These are phyloP conservation scores for Hibiscus mutabilis DNA, from an alignment of 345 rosid genomes.

Conservation along the genomic window DNA sequence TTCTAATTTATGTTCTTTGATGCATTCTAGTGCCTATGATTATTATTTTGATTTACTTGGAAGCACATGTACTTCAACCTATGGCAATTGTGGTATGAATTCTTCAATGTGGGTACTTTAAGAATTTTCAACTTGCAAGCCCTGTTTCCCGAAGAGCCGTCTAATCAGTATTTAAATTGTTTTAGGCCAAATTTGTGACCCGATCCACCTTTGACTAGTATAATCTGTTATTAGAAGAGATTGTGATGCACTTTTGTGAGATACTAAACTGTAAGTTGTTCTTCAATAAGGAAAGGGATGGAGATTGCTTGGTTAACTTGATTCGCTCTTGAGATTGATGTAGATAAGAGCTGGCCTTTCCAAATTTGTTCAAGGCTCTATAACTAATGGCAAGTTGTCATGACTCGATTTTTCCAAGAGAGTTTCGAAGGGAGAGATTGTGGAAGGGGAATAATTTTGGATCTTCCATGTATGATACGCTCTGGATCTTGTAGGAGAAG, in stretches of 20 bases:
- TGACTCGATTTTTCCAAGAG: not conserved
- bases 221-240: not conserved
- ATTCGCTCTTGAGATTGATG: not conserved
- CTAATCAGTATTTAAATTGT: not conserved
- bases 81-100: not conserved
- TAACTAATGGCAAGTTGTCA: not conserved
- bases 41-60: not conserved
- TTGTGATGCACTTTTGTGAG: not conserved
- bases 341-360: not conserved
- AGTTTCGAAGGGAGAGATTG: not conserved
- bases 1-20: not conserved
- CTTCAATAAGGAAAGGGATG: not conserved
- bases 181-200: not conserved
- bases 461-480: not conserved
- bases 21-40: not conserved
- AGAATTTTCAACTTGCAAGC: not conserved
- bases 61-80: not conserved
- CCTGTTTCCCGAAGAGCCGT: not conserved
- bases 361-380: not conserved
- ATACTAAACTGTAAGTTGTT: not conserved
- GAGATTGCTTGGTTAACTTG: not conserved
- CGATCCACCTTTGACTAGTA: not conserved
- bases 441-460: not conserved
- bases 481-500: not conserved
- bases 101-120: not conserved